Evolutionary conservation across 169 alveolate species (phyloP).

Genomic region (Condylostoma magnum): DNA sequence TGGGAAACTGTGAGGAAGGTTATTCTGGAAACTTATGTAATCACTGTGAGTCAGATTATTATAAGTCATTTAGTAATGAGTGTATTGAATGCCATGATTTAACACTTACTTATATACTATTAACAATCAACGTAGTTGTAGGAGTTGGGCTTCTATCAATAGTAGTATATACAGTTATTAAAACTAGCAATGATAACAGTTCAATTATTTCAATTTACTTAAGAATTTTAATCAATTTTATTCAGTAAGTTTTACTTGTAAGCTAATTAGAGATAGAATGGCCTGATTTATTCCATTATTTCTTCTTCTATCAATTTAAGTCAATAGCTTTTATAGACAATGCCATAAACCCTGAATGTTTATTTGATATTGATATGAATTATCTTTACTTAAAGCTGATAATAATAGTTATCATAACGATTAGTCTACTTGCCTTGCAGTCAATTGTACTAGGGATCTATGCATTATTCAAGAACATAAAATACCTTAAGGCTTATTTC

Average conservation of each 20-base stretch:
- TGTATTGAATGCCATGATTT: conserved; percentile 14
- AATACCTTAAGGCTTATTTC: too few relatives aligned
- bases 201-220: conserved; percentile 13
- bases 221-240: conserved; percentile 13
- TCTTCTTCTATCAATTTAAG: too few relatives aligned
- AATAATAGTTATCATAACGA: too few relatives aligned
- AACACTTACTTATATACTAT: background rate
- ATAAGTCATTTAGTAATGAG: background rate
- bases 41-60: background rate
- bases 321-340: too few relatives aligned
- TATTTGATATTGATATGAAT: too few relatives aligned
- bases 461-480: too few relatives aligned
- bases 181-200: background rate
- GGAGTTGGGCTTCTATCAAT: background rate
- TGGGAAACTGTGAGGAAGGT: background rate
- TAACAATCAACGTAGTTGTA: background rate
- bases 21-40: conserved; percentile 13
- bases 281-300: conserved; percentile 5
- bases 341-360: too few relatives aligned
- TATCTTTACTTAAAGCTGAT: too few relatives aligned
- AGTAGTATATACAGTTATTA: conserved; percentile 4
- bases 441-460: too few relatives aligned
- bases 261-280: background rate
- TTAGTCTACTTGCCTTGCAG: too few relatives aligned
- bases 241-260: conserved; percentile 8